Percentiles rank a stretch among this genome's conserved stretches.
Evolutionary conservation across 2,329 filamentous ascomycete species (phyloP).

Genomic region (Stagonosporopsis chrysanthemi): DNA sequence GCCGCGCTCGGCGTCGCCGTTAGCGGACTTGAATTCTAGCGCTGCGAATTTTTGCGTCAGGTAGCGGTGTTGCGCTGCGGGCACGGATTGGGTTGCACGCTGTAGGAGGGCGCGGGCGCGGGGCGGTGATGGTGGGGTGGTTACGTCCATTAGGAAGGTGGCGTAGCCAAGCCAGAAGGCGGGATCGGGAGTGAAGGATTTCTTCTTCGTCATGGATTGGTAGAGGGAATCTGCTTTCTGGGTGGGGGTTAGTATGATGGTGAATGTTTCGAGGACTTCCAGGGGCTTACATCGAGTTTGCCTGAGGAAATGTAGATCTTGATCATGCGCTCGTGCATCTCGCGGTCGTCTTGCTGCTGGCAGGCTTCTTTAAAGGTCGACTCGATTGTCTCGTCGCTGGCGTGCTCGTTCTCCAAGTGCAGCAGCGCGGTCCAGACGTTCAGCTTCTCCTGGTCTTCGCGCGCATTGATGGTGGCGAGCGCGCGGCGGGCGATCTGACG

Average conservation of each 20-base stretch:
- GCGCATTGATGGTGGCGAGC: constrained; percentile 86
- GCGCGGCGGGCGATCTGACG: constrained; percentile 90
- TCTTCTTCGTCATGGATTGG: constrained; percentile 86
- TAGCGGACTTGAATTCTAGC: constrained; percentile 84
- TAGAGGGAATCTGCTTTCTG: constrained; percentile 91
- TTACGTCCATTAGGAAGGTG: constrained; percentile 83
- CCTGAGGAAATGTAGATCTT: constrained; percentile 95
- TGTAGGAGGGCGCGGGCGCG: constrained; percentile 79
- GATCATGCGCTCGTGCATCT: constrained; percentile 86
- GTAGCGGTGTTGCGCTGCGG: constrained; percentile 71
- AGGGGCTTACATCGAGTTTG: constrained; percentile 75
- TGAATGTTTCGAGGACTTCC: neutral
- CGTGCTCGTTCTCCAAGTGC: constrained; percentile 92
- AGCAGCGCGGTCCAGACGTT: constrained; percentile 95
- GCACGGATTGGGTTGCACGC: constrained; percentile 84
- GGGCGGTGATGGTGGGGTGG: constrained; percentile 73
- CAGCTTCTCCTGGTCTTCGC: constrained; percentile 89
- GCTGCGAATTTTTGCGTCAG: constrained; percentile 88
- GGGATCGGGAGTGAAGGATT: constrained; percentile 75
- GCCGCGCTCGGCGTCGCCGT: constrained; percentile 87
- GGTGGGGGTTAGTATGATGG: constrained; percentile 32
- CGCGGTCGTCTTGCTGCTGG: constrained; percentile 90
- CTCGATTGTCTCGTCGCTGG: constrained; percentile 81
- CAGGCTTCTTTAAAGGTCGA: constrained; percentile 90
- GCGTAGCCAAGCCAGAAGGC: constrained; percentile 95